Base-by-base conservation (phyloP, 108 stramenopile species). In the Cyclotella baltica region DNA sequence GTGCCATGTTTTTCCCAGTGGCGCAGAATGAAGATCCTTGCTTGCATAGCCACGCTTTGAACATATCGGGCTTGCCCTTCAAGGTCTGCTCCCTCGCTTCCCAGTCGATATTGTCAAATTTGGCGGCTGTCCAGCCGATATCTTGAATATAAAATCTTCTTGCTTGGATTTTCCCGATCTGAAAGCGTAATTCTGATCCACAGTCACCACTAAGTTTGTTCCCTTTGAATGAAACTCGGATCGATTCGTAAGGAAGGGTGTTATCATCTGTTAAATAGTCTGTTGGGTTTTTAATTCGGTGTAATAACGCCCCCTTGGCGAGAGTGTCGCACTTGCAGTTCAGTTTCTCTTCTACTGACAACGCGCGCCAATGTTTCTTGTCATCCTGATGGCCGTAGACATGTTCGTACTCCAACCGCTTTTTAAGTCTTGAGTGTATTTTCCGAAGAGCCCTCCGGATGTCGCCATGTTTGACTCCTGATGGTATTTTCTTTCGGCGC, bases 331-430 rank as follows among this genome's bases (percentile, higher is more conserved):
- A 59, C 11, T 59, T 31, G 6, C 29, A 30, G 58, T 59, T 59
- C 9, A 59, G 31, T 5, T 18, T 4, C 28, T 59, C 58, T 8
- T 30, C 13, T 20, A 59, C 6, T 10, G 30, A 31, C 30, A 59
- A 5, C 30, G 27, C 4, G 6, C 4, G 25, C 58, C 58, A 27
- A 27, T 2, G 5, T 10, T 31, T 29, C 30, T 10, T 15, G 4
- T 30, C 18, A 20, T 59, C 58, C 18, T 59, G 58, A 28, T 59
- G 58, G 27, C 58, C 58, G 18, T 59, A 59, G 28, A 59, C 58
- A 30, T 59, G 58, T 9, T 31, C 6, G 18, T 59, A 59, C 9
- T 29, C 31, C 10, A 59, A 59, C 3, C 28, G 5, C 6, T 28
- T 18, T 4, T 18, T 4, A n/a, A 59, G 58, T 15, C 18, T 23